Evolutionary conservation across 2,329 filamentous ascomycete genomes (phyloP), one percentile per base, ranked within the genome.

Genomic region (Nemania abortiva): DNA sequence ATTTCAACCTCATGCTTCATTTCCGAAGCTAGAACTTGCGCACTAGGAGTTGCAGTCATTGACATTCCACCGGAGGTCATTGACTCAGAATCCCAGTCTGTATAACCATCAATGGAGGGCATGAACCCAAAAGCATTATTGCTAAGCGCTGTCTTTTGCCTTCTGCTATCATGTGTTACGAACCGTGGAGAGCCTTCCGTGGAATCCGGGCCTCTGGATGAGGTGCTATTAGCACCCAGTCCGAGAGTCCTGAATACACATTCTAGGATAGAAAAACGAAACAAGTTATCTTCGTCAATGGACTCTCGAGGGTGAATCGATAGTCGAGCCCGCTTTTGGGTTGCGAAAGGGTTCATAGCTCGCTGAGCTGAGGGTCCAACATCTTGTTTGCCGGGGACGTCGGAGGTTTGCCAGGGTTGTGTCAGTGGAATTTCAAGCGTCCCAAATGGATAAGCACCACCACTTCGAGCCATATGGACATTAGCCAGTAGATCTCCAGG

Each of bases 171-270:
- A 71, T 93, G 93, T 0, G 94, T 97, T 0, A 95, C 87, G 6
- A 98, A 84, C 37, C 91, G 88, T 1, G 96, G 96, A 1, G 96
- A 98, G 9, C 89, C 92, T 73, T 98, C 95, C 0, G 90, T 90
- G 0, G 96, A 98, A 58, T 90, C 90, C 0, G 87, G 83, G 73
- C 92, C 92, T 56, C 88, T 87, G 0, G 91, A 84, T 0, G 87
- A 85, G 66, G 90, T 88, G 42, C 90, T 90, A 2, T 86, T 87
- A 37, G 90, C 89, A 22, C 90, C 92, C 65, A 99, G 83, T 0
- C 96, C 96, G 69, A 99, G 92, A 0, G 94, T 92, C 77, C 95
- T 98, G 81, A 97, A 95, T 83, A 99, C 97, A 78, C 96, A 98
- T 74, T 97, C 94, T 24, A 98, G 83, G 18, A 99, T 94, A 0